Conservation (phyloP, 129 eudicot species). For the Flaveria linearis region DNA sequence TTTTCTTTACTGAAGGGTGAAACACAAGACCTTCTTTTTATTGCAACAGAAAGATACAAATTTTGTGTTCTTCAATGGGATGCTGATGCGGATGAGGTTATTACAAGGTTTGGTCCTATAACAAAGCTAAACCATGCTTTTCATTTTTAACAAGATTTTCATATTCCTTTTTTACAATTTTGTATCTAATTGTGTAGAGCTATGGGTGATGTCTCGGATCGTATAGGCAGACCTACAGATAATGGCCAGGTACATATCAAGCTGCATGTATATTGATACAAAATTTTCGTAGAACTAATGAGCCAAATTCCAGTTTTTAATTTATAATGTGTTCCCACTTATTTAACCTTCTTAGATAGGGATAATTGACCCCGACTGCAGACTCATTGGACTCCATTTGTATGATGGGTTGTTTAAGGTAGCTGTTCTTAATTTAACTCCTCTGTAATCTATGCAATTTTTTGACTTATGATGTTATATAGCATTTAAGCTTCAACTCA, state of each 20-base stretch:
- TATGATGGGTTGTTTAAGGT: constrained; percentile 97
- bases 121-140: constrained; percentile 11
- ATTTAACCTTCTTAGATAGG: constrained; percentile 62
- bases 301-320: background rate
- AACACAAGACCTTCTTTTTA: constrained; percentile 88
- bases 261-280: background rate
- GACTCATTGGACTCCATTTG: constrained; percentile 91
- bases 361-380: constrained; percentile 95
- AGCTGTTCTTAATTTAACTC: constrained; percentile 3
- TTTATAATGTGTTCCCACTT: background rate
- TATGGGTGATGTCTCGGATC: constrained; percentile 97
- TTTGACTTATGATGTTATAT: background rate
- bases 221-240: constrained; percentile 95
- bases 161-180: constrained; percentile 4
- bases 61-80: constrained; percentile 98
- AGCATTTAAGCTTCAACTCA: constrained; percentile 12
- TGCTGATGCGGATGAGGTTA: constrained; percentile 70
- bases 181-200: constrained; percentile 52
- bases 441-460: background rate
- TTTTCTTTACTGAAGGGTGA: constrained; percentile 59
- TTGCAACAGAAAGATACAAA: constrained; percentile 95
- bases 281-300: background rate
- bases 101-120: constrained; percentile 63
- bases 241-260: constrained; percentile 76
- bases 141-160: background rate